phyloP scores from a whole-genome alignment of 176 grass and related monocot species.

The Aegilops umbellulata region DNA sequence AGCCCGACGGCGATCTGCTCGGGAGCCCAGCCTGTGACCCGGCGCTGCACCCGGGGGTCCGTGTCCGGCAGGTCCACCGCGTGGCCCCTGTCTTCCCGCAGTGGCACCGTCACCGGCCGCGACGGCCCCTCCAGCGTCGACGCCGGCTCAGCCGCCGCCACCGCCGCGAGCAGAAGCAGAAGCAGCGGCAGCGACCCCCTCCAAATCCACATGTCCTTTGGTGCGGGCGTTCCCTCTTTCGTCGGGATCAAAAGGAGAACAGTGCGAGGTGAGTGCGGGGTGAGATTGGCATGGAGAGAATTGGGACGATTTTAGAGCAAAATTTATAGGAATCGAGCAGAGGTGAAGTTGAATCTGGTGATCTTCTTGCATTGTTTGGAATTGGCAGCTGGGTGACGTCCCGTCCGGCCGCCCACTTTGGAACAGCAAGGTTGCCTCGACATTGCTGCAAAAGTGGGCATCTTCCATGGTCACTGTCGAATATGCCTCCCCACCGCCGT shows the following conservation, averaged over 20 bases:
- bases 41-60: conserved; percentile 61
- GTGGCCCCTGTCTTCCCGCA: conserved; percentile 47
- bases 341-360: neutral
- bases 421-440: neutral
- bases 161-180: neutral
- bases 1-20: conserved; percentile 86
- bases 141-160: conserved; percentile 22
- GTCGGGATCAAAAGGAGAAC: neutral
- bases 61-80: conserved; percentile 69
- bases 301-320: neutral
- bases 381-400: neutral
- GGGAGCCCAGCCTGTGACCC: conserved; percentile 48
- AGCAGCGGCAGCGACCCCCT: neutral
- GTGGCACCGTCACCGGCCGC: conserved; percentile 47
- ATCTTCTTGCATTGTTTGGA: neutral
- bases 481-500: neutral
- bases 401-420: neutral
- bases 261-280: neutral
- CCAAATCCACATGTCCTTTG: conserved; percentile 26
- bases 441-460: neutral
- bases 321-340: conserved; percentile 28
- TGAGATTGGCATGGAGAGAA: neutral
- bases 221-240: neutral
- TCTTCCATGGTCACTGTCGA: neutral
- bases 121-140: conserved; percentile 57